A percentile compares a stretch with the other conserved stretches of the same genome.
phyloP scores from a whole-genome alignment of 352 stramenopile genomes.

The Albugo candida region DNA sequence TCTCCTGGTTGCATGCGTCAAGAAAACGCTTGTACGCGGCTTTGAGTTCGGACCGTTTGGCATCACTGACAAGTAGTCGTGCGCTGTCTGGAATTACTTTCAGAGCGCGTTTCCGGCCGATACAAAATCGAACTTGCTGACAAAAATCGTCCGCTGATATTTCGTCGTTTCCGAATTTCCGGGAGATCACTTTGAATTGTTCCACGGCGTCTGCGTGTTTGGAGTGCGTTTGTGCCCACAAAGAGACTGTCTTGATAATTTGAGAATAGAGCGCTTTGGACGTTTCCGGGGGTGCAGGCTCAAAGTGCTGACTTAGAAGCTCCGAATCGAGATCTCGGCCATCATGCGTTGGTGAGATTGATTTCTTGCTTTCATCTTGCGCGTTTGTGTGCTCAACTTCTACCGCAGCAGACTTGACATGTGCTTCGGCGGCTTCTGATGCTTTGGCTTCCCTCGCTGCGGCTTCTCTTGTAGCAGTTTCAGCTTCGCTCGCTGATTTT shows the following conservation, averaged over 20 bases:
- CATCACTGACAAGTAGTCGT: slow-evolving; percentile 34
- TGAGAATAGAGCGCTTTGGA: slow-evolving; percentile 9
- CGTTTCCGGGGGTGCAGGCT: no score
- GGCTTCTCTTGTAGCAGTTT: slow-evolving; percentile 9
- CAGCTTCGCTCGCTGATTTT: background rate
- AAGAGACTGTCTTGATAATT: slow-evolving; percentile 39
- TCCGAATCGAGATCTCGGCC: no score
- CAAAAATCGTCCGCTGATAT: slow-evolving; percentile 58
- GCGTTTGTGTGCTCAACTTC: no score
- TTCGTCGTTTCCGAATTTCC: slow-evolving; percentile 38
- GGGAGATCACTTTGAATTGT: slow-evolving; percentile 34
- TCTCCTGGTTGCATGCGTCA: slow-evolving; percentile 25
- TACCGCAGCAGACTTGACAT: slow-evolving; percentile 17
- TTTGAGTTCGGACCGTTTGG: slow-evolving; percentile 28
- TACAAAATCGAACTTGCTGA: slow-evolving; percentile 30
- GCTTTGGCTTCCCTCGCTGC: slow-evolving; percentile 7
- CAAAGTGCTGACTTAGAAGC: no score
- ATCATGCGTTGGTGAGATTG: no score
- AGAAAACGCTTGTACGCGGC: slow-evolving; percentile 44
- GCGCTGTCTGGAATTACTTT: slow-evolving; percentile 60
- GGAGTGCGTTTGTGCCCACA: slow-evolving; percentile 34
- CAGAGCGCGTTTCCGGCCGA: slow-evolving; percentile 48
- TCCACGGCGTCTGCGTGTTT: slow-evolving; percentile 28
- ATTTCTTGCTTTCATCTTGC: no score
- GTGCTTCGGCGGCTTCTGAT: slow-evolving; percentile 30